Evolutionary conservation across 129 eudicot species (phyloP).

Genomic region (Pittosporum tobira): DNA sequence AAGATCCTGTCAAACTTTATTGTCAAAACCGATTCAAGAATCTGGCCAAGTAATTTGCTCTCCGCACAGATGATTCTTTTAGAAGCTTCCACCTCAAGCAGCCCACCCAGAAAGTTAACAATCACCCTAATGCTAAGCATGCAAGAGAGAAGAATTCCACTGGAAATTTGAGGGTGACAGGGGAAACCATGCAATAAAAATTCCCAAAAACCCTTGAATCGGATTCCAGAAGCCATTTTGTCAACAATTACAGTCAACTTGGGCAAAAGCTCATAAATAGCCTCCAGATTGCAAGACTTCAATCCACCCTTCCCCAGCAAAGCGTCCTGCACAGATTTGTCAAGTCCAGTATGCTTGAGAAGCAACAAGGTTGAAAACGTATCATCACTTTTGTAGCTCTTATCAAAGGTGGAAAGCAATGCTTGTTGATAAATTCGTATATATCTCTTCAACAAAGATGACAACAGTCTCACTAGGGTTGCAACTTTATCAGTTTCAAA

Average conservation of each 20-base stretch:
- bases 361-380: slow-evolving; percentile 50
- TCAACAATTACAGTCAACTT: slow-evolving; percentile 40
- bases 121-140: slow-evolving; percentile 62
- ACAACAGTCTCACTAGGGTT: slow-evolving; percentile 31
- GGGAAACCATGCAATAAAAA: slow-evolving; percentile 84
- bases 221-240: slow-evolving; percentile 50
- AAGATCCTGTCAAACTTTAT: slow-evolving; percentile 63
- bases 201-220: slow-evolving; percentile 55
- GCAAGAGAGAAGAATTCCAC: slow-evolving; percentile 67
- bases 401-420: slow-evolving; percentile 38
- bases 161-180: slow-evolving; percentile 38
- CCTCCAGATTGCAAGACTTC: slow-evolving; percentile 34
- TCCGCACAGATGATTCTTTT: slow-evolving; percentile 31
- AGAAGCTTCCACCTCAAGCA: slow-evolving; percentile 33
- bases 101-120: slow-evolving; percentile 38
- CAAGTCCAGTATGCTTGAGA: slow-evolving; percentile 62
- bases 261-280: slow-evolving; percentile 42
- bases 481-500: slow-evolving; percentile 36
- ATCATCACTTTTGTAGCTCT: slow-evolving; percentile 24
- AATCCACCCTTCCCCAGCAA: slow-evolving; percentile 38
- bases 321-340: slow-evolving; percentile 46
- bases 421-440: slow-evolving; percentile 51
- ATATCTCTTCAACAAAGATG: slow-evolving; percentile 45
- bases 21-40: slow-evolving; percentile 50
- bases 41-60: slow-evolving; percentile 36